Percentiles rank a stretch among this genome's conserved stretches.
These are phyloP conservation scores for Asparagopsis taxiformis DNA, from an alignment of 31 red algal species.

Conservation along the genomic window DNA sequence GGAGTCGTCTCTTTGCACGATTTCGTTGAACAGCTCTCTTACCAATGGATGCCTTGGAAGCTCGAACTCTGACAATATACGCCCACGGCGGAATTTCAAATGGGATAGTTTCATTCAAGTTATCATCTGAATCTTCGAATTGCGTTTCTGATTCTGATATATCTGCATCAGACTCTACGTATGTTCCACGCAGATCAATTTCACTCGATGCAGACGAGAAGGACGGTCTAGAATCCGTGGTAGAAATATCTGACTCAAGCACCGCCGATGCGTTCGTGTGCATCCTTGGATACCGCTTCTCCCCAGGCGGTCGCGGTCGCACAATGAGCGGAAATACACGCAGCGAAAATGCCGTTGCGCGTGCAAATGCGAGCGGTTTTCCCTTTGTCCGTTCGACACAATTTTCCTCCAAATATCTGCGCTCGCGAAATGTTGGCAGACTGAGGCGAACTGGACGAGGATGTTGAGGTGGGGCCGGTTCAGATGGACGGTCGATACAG, in stretches of 20 bases:
- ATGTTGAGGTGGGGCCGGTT: background rate
- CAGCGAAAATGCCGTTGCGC: slow-evolving; percentile 25
- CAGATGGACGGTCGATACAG: background rate
- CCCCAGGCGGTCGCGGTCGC: background rate
- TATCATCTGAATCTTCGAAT: background rate
- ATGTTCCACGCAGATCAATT: background rate
- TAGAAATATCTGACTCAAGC: too few relatives aligned
- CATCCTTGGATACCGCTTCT: background rate
- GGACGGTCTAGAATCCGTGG: background rate
- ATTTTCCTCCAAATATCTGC: slow-evolving; percentile 30
- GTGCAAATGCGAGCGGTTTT: slow-evolving; percentile 15
- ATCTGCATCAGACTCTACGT: background rate
- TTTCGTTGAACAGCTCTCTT: slow-evolving; percentile 65
- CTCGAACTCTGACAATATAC: slow-evolving; percentile 41
- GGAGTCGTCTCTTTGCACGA: slow-evolving; percentile 47
- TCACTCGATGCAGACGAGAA: background rate
- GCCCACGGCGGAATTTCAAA: slow-evolving; percentile 59
- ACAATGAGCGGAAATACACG: slow-evolving; percentile 23
- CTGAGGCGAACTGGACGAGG: slow-evolving; percentile 26
- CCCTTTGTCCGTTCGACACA: slow-evolving; percentile 35
- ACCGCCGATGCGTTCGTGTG: background rate
- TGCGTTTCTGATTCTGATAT: background rate
- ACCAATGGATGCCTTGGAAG: slow-evolving; percentile 33
- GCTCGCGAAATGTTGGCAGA: slow-evolving; percentile 53
- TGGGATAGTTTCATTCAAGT: background rate